Base-by-base conservation (phyloP, 768 basidiomycete genomes). In the Piloderma croceum region DNA sequence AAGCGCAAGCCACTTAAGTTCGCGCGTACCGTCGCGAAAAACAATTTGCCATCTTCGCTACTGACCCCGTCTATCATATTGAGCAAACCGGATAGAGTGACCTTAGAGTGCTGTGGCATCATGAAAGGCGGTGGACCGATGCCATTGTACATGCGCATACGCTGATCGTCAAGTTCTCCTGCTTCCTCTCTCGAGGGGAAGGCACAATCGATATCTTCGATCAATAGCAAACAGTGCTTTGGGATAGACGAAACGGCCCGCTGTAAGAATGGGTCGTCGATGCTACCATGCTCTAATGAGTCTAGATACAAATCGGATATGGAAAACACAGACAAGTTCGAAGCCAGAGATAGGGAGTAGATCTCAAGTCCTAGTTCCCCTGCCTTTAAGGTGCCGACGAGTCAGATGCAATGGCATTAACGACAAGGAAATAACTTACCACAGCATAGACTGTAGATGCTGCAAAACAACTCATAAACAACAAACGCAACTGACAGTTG, bases 281-380 rank as follows among this genome's bases (percentile, higher is more conserved):
- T 65, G 22, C 73, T 74, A 38, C 24, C 12, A 36, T 11, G 7
- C 4, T 31, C 17, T 41, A 23, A 11, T 7, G 9, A 13, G 17
- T 9, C 25, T 31, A 21, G 22, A 11, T 18, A n/a, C 1, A 21
- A 34, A 18, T 22, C 7, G 2, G 40, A 9, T 19, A 18, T 29
- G 29, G 23, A 31, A 34, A 19, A 24, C 6, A 42, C 69, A 24
- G 51, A 77, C 74, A 65, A 67, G 31, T 59, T 54, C 13, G 74
- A 67, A 1, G 74, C 66, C 0, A 79, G 59, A 0, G 76, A 76
- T 11, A 81, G 51, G 1, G 73, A 63, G 52, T 88, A 92, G 40
- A 94, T 90, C 59, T 92, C 88, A n/a, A 94, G 70, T 4, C 79
- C 77, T 7, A 93, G 67, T 56, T 87, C 86, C 34, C 76, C 73